phyloP scores from a whole-genome alignment of 179 eudicot genomes.

The Kewa caespitosa region DNA sequence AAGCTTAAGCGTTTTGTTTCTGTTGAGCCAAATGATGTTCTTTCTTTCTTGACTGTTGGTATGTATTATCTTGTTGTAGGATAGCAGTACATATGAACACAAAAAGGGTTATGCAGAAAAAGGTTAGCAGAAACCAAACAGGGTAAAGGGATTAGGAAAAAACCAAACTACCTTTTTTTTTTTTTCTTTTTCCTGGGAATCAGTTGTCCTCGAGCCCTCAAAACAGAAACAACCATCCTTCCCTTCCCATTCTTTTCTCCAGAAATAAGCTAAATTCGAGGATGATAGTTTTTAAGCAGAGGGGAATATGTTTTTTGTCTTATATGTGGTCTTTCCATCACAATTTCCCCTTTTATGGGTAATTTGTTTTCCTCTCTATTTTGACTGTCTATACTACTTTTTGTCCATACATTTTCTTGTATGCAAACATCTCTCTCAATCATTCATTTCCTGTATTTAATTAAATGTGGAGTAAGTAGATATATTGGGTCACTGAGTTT shows the following conservation, averaged over 20 bases:
- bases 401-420: slow-evolving; percentile 12
- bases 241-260: slow-evolving; percentile 26
- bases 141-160: neutral
- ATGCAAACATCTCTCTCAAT: neutral
- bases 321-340: slow-evolving; percentile 20
- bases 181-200: slow-evolving; percentile 33
- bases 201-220: slow-evolving; percentile 58
- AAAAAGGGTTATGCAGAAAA: slow-evolving; percentile 8
- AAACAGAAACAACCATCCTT: slow-evolving; percentile 31
- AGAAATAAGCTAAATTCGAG: slow-evolving; percentile 17
- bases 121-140: slow-evolving; percentile 2
- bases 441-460: too few relatives aligned
- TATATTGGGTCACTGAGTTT: neutral
- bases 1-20: neutral
- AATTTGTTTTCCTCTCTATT: slow-evolving; percentile 9
- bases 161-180: slow-evolving; percentile 25
- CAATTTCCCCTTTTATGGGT: neutral
- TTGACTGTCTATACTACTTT: slow-evolving; percentile 26
- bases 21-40: slow-evolving; percentile 4
- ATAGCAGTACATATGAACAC: neutral
- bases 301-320: slow-evolving; percentile 29
- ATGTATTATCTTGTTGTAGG: neutral
- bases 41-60: neutral
- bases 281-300: slow-evolving; percentile 22
- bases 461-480: neutral